Evolutionary conservation across 2,329 filamentous ascomycete species (phyloP).

Genomic region (Sclerotinia sclerotiorum): DNA sequence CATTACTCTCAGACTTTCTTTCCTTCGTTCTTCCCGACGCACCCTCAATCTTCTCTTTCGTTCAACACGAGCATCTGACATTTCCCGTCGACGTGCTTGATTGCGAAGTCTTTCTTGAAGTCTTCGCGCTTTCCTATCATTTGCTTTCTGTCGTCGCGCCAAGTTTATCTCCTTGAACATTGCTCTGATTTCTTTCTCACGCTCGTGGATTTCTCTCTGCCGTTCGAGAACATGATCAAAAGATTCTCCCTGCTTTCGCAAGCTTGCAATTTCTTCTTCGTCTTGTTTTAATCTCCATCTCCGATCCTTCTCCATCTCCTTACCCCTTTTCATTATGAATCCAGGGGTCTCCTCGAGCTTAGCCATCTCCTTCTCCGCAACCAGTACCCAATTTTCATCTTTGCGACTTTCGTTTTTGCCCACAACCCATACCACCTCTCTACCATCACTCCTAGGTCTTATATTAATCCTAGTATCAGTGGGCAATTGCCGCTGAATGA

Average conservation of each 20-base stretch:
- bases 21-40: background rate
- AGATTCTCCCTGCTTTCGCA: background rate
- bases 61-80: background rate
- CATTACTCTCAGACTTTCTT: background rate
- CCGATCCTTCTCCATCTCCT: background rate
- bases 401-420: background rate
- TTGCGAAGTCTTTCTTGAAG: background rate
- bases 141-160: background rate
- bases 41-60: background rate
- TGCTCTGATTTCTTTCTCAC: background rate
- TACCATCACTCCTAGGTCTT: conserved; percentile 1
- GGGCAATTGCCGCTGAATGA: conserved; percentile 11
- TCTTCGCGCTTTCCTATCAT: background rate
- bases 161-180: background rate
- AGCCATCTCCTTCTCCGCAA: background rate
- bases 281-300: background rate
- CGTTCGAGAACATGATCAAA: conserved; percentile 7
- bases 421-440: conserved; percentile 15
- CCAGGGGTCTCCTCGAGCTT: background rate
- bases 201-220: background rate
- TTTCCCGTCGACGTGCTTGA: background rate
- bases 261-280: background rate
- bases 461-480: background rate
- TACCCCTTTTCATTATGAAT: background rate
- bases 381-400: background rate